These are phyloP conservation scores for Arabis hirsuta DNA, from an alignment of 345 rosid genomes.

Conservation along the genomic window DNA sequence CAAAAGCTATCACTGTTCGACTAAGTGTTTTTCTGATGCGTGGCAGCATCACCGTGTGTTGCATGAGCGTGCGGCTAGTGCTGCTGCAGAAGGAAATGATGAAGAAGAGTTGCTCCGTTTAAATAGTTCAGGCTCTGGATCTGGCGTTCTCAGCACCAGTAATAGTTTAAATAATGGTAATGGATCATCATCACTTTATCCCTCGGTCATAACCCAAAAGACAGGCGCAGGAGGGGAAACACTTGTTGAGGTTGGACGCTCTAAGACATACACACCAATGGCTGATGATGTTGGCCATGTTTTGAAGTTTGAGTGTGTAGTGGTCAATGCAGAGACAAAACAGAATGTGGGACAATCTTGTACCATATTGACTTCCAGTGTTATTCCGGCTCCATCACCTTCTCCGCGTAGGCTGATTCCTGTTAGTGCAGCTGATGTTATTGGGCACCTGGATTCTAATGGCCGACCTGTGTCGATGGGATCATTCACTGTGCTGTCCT, in stretches of 20 bases:
- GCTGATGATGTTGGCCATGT: conserved; percentile 92
- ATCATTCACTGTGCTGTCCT: conserved; percentile 88
- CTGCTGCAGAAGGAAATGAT: conserved; percentile 81
- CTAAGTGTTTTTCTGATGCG: conserved; percentile 93
- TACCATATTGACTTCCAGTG: conserved; percentile 83
- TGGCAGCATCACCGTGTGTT: conserved; percentile 98
- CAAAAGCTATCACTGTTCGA: conserved; percentile 91
- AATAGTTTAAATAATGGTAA: conserved; percentile 52
- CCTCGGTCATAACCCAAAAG: conserved; percentile 71
- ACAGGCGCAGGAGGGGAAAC: conserved; percentile 77
- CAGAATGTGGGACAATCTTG: conserved; percentile 62
- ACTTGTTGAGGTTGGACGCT: conserved; percentile 92
- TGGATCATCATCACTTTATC: conserved; percentile 75
- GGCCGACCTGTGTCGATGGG: conserved; percentile 71
- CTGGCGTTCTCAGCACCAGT: conserved; percentile 62
- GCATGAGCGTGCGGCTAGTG: conserved; percentile 93
- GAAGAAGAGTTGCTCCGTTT: conserved; percentile 89
- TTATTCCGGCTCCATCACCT: conserved; percentile 97
- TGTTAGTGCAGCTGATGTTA: conserved; percentile 64
- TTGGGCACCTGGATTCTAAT: conserved; percentile 71
- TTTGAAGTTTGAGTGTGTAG: conserved; percentile 93
- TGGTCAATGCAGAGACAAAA: conserved; percentile 81
- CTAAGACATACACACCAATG: conserved; percentile 91
- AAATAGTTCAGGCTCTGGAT: conserved; percentile 64
- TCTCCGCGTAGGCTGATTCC: conserved; percentile 86